These are phyloP conservation scores for Cladosporium colombiae DNA, from an alignment of 2,329 filamentous ascomycete genomes.

Conservation along the genomic window DNA sequence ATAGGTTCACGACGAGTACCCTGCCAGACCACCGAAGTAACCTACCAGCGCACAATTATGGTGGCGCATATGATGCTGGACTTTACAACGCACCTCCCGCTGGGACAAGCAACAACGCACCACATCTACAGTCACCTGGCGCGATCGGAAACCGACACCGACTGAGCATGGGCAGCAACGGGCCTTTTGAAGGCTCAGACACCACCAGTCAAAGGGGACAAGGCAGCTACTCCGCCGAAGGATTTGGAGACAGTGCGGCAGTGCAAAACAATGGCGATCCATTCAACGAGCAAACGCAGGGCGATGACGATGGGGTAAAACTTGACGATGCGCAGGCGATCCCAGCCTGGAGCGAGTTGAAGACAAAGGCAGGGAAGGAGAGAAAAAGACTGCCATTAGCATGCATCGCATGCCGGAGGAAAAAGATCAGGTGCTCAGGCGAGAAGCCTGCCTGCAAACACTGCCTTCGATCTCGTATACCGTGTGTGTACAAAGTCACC, in stretches of 20 bases:
- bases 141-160: conserved; percentile 29
- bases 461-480: conserved; percentile 86
- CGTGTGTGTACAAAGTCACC: conserved; percentile 97
- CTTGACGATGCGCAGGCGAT: conserved; percentile 23
- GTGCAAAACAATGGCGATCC: conserved; percentile 22
- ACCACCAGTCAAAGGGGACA: conserved; percentile 18
- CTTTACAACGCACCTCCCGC: background rate
- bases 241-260: conserved; percentile 19
- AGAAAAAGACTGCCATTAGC: conserved; percentile 88
- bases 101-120: conserved; percentile 3
- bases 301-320: conserved; percentile 18
- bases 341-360: conserved; percentile 55
- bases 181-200: conserved; percentile 19
- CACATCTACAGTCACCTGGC: conserved; percentile 23
- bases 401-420: conserved; percentile 91
- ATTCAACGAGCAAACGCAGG: conserved; percentile 8
- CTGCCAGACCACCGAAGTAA: conserved; percentile 22
- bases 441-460: conserved; percentile 98
- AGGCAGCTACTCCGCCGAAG: conserved; percentile 3
- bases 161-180: conserved; percentile 35
- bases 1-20: conserved; percentile 19
- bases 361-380: conserved; percentile 81
- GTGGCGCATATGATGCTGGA: conserved; percentile 17
- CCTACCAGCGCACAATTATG: conserved; percentile 18
- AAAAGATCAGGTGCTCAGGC: conserved; percentile 97